Percentiles rank a stretch among this genome's conserved stretches.
Evolutionary conservation across 495 filamentous ascomycete species (phyloP).

Genomic region (Penicillium herquei): DNA sequence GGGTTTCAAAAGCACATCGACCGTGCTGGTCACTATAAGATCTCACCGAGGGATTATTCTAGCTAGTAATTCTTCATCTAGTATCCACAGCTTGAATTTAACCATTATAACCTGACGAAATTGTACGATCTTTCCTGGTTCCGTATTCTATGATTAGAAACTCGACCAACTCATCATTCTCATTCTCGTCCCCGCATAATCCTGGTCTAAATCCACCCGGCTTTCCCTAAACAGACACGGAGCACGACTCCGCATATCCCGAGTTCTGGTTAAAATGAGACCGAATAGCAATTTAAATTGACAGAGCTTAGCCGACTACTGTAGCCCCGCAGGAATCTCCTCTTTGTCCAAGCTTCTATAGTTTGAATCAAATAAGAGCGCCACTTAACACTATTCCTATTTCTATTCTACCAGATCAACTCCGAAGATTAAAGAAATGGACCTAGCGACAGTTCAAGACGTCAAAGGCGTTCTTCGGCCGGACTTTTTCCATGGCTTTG

Average conservation of each 20-base stretch:
- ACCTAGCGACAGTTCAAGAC: constrained; percentile 30
- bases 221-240: constrained; percentile 18
- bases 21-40: constrained; percentile 9
- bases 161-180: neutral
- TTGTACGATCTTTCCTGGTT: too few relatives aligned
- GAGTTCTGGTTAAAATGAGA: constrained; percentile 9
- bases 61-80: neutral
- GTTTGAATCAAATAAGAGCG: neutral
- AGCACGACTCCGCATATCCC: constrained; percentile 1
- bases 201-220: neutral
- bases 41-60: constrained; percentile 3
- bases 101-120: too few relatives aligned
- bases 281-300: neutral
- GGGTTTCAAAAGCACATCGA: constrained; percentile 12
- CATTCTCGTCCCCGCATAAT: neutral
- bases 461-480: constrained; percentile 28
- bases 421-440: constrained; percentile 17
- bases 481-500: constrained; percentile 39
- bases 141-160: neutral
- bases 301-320: constrained; percentile 3
- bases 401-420: neutral
- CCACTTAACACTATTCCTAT: neutral
- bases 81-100: too few relatives aligned
- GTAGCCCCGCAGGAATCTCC: neutral
- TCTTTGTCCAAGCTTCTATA: neutral